A percentile compares a stretch with the other conserved stretches of the same genome.
Evolutionary conservation across 345 rosid genomes (phyloP).

Genomic region (Corchorus olitorius): DNA sequence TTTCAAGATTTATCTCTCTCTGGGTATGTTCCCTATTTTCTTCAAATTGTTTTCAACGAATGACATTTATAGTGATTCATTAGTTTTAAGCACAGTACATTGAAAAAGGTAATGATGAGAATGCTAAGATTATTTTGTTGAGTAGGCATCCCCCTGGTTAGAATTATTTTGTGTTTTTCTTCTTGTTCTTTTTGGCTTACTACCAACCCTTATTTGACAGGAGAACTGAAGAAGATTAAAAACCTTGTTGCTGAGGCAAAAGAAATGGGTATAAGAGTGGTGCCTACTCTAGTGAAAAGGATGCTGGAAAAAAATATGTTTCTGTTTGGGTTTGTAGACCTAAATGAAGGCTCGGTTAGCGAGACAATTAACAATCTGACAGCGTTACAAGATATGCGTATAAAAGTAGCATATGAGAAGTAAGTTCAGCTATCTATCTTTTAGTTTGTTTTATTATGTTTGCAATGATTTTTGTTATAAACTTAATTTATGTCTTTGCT

Average conservation of each 20-base stretch:
- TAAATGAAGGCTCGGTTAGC: slow-evolving; percentile 43
- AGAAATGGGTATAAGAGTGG: slow-evolving; percentile 45
- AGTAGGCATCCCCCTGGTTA: not conserved
- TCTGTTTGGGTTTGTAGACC: slow-evolving; percentile 71
- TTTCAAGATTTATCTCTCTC: slow-evolving; percentile 67
- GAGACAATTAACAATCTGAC: slow-evolving; percentile 50
- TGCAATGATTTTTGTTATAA: not conserved
- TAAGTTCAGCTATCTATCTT: slow-evolving; percentile 27
- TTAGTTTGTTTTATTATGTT: not conserved
- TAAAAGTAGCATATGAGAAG: slow-evolving; percentile 64
- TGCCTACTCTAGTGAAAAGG: slow-evolving; percentile 52
- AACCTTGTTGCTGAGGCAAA: slow-evolving; percentile 62
- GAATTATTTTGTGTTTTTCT: not conserved
- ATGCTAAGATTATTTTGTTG: not conserved
- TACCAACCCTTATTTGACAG: slow-evolving; percentile 37
- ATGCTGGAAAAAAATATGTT: slow-evolving; percentile 70
- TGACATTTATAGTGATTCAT: not conserved
- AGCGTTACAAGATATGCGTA: slow-evolving; percentile 59
- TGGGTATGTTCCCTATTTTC: slow-evolving; percentile 45
- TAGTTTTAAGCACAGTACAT: not conserved
- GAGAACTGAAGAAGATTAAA: slow-evolving; percentile 71
- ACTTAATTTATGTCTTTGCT: not conserved
- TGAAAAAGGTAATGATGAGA: not conserved
- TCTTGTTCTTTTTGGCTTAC: not conserved
- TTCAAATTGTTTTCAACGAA: not conserved